Conservation (phyloP, 2,329 filamentous ascomycete species). For the Fusarium falciforme region DNA sequence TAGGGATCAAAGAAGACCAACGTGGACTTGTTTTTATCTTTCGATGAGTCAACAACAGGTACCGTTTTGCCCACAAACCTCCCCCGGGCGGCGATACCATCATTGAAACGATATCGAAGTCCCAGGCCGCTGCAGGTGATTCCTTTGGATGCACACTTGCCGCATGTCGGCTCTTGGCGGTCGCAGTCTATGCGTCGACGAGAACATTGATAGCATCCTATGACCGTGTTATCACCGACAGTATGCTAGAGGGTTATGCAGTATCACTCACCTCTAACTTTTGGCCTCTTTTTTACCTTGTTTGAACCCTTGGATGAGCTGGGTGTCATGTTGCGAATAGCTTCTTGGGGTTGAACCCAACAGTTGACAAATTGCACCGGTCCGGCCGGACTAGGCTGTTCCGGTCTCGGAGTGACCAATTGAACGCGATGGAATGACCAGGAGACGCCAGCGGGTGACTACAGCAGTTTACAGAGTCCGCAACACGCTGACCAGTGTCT, state of each 20-base stretch:
- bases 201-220: conserved; percentile 40
- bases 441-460: not conserved
- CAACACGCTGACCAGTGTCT: not conserved
- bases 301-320: conserved; percentile 2
- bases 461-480: not conserved
- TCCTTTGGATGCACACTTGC: conserved; percentile 35
- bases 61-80: conserved; percentile 35
- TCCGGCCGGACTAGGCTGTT: not conserved
- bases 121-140: conserved; percentile 36
- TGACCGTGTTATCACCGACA: not conserved
- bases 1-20: not conserved
- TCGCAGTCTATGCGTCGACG: conserved; percentile 42
- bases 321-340: conserved; percentile 8
- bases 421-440: not conserved
- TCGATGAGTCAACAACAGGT: conserved; percentile 8
- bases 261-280: conserved; percentile 20
- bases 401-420: not conserved
- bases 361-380: not conserved
- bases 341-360: not conserved
- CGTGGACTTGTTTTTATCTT: not conserved
- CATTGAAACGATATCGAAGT: conserved; percentile 37
- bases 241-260: too few relatives aligned
- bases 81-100: conserved; percentile 36
- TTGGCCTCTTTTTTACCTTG: conserved; percentile 27
- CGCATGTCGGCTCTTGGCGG: conserved; percentile 33